Evolutionary conservation across 1,284 basidiomycete genomes (phyloP).

Genomic region (Tremellales sp.): DNA sequence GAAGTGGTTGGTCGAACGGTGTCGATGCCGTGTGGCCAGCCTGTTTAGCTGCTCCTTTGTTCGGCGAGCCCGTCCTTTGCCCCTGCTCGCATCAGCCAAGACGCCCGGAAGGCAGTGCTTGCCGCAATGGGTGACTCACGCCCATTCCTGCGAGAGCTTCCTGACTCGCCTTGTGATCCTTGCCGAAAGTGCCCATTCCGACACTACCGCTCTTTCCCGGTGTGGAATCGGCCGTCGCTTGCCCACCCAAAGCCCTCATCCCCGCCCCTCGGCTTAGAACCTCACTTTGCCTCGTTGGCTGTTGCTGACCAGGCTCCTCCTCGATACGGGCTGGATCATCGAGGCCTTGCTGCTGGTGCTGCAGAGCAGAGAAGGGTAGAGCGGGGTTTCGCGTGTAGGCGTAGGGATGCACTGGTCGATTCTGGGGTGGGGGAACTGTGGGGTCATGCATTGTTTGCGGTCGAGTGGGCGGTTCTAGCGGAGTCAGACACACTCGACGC

Average conservation of each 20-base stretch:
- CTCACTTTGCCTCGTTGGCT: conserved; percentile 17
- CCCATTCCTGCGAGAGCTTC: background rate
- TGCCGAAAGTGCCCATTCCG: conserved; percentile 34
- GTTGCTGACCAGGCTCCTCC: background rate
- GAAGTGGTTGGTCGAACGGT: conserved; percentile 4
- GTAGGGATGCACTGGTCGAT: conserved; percentile 27
- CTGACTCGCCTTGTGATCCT: conserved; percentile 14
- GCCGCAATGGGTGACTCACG: conserved; percentile 4
- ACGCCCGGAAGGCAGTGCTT: background rate
- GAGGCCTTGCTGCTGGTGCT: background rate
- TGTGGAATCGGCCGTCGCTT: background rate
- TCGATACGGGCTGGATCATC: too few species aligned
- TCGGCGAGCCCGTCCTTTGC: conserved; percentile 4
- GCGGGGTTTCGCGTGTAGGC: conserved; percentile 17
- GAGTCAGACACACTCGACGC: background rate
- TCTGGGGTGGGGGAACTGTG: background rate
- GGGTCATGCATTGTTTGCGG: conserved; percentile 18
- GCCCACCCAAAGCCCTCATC: conserved; percentile 1
- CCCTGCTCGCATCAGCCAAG: background rate
- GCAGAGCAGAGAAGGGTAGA: conserved; percentile 26
- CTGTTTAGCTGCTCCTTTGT: conserved; percentile 4
- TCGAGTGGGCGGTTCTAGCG: conserved; percentile 16
- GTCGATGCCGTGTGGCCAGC: conserved; percentile 1
- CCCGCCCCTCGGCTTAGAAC: conserved; percentile 29
- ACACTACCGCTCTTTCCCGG: conserved; percentile 6